Conservation (phyloP, 2,329 filamentous ascomycete genomes). For the Chalaropsis thielavioides region DNA sequence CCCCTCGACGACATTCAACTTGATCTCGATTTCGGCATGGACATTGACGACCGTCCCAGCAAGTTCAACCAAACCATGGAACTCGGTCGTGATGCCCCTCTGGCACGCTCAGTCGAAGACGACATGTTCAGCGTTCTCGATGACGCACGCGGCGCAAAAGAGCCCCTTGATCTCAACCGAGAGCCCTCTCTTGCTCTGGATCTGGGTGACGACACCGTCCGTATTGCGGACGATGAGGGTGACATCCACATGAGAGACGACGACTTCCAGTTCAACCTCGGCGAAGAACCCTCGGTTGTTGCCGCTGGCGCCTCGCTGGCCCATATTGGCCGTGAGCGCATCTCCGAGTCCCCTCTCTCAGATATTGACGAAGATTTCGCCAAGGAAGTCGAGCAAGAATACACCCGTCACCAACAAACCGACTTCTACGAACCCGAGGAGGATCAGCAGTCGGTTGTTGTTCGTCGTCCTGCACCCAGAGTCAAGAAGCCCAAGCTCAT, state of each 20-base stretch:
- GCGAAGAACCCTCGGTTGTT: constrained; percentile 42
- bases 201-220: constrained; percentile 39
- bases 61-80: constrained; percentile 55
- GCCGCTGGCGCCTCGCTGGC: constrained; percentile 29
- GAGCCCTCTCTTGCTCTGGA: constrained; percentile 43
- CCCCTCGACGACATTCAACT: constrained; percentile 54
- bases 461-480: constrained; percentile 56
- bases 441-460: constrained; percentile 42
- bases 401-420: constrained; percentile 34
- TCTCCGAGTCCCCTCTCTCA: constrained; percentile 56
- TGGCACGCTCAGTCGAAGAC: constrained; percentile 51
- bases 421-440: constrained; percentile 49
- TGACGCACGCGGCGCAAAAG: constrained; percentile 38
- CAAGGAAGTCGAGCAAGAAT: constrained; percentile 44
- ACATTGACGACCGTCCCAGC: constrained; percentile 48
- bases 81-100: constrained; percentile 73
- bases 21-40: constrained; percentile 60
- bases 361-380: constrained; percentile 52
- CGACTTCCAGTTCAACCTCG: constrained; percentile 49
- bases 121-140: constrained; percentile 54
- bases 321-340: constrained; percentile 41
- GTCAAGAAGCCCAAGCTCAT: constrained; percentile 66
- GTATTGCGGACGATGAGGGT: constrained; percentile 49
- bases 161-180: constrained; percentile 32
- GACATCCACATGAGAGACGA: constrained; percentile 46